phyloP scores from a whole-genome alignment of 176 grass and related monocot genomes.

The Phyllostachys edulis region DNA sequence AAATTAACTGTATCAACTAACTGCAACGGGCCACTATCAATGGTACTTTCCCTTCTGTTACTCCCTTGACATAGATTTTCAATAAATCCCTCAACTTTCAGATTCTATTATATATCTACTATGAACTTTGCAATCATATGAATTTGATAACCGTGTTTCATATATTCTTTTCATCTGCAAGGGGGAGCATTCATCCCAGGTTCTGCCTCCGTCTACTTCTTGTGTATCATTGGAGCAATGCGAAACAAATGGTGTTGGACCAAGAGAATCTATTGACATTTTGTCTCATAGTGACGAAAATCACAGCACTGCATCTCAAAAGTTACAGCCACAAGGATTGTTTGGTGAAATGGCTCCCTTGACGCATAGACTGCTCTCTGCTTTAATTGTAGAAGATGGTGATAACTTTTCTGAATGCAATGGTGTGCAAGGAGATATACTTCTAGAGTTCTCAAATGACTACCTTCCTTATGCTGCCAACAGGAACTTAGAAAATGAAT shows the following conservation, averaged over 20 bases:
- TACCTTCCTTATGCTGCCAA: constrained; percentile 35
- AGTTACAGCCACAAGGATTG: constrained; percentile 44
- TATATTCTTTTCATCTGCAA: constrained; percentile 37
- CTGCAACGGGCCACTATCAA: constrained; percentile 14
- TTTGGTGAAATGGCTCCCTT: constrained; percentile 51
- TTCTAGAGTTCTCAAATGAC: constrained; percentile 44
- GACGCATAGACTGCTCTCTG: constrained; percentile 65
- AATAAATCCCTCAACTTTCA: background rate
- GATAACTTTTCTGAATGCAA: constrained; percentile 43
- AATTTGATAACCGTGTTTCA: constrained; percentile 24
- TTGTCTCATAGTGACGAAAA: constrained; percentile 24
- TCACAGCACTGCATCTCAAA: constrained; percentile 21
- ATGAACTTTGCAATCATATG: background rate
- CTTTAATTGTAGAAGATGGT: constrained; percentile 65
- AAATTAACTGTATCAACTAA: constrained; percentile 29
- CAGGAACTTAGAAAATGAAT: constrained; percentile 43
- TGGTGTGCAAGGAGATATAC: constrained; percentile 31
- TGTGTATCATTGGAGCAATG: constrained; percentile 38
- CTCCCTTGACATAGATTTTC: constrained; percentile 7
- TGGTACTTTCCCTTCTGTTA: constrained; percentile 21
- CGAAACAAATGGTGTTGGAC: constrained; percentile 25
- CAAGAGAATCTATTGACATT: constrained; percentile 40
- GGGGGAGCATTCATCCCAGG: constrained; percentile 40
- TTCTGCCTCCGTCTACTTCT: constrained; percentile 26
- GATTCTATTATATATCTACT: constrained; percentile 1